Percentiles rank a stretch among this genome's conserved stretches.
Conservation (phyloP, 2,329 filamentous ascomycete species). For the Beauveria pseudobassiana region DNA sequence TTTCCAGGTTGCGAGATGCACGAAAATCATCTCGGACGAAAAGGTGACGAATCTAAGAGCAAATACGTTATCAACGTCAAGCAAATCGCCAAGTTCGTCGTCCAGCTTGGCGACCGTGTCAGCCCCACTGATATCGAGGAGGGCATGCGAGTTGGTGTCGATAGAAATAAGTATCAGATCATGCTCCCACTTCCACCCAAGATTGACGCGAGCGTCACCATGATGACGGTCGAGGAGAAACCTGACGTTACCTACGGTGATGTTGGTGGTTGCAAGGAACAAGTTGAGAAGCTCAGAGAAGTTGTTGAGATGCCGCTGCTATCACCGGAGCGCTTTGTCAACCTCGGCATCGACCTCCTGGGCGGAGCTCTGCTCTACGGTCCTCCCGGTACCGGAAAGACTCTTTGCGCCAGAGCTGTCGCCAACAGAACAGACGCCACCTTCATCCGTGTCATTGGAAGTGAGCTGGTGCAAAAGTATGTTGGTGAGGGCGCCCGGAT, state of each 20-base stretch:
- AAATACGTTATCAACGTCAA: slow-evolving; percentile 99
- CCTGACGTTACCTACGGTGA: slow-evolving; percentile 98
- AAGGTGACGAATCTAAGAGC: slow-evolving; percentile 91
- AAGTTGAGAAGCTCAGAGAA: slow-evolving; percentile 97
- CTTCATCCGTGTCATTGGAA: slow-evolving; percentile 97
- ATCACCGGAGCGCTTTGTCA: slow-evolving; percentile 94
- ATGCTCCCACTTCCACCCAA: slow-evolving; percentile 92
- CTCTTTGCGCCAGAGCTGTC: slow-evolving; percentile 91
- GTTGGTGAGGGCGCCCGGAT: slow-evolving; percentile 97
- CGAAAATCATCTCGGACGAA: slow-evolving; percentile 97
- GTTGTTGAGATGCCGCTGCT: slow-evolving; percentile 97
- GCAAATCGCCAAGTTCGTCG: slow-evolving; percentile 99
- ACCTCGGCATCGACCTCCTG: slow-evolving; percentile 97
- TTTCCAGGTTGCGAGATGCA: slow-evolving; percentile 93
- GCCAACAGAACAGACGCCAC: slow-evolving; percentile 97
- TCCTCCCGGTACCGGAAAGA: slow-evolving; percentile 97
- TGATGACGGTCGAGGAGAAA: slow-evolving; percentile 99
- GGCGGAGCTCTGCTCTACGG: slow-evolving; percentile 94
- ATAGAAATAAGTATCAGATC: slow-evolving; percentile 99
- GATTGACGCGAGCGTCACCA: slow-evolving; percentile 97
- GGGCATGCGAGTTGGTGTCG: slow-evolving; percentile 97
- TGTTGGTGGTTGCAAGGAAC: slow-evolving; percentile 97
- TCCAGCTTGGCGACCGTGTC: slow-evolving; percentile 93
- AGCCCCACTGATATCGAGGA: slow-evolving; percentile 98
- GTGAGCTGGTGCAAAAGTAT: slow-evolving; percentile 97